Base-by-base conservation (phyloP, 306 rosid genomes). In the Abrus pulchellus region DNA sequence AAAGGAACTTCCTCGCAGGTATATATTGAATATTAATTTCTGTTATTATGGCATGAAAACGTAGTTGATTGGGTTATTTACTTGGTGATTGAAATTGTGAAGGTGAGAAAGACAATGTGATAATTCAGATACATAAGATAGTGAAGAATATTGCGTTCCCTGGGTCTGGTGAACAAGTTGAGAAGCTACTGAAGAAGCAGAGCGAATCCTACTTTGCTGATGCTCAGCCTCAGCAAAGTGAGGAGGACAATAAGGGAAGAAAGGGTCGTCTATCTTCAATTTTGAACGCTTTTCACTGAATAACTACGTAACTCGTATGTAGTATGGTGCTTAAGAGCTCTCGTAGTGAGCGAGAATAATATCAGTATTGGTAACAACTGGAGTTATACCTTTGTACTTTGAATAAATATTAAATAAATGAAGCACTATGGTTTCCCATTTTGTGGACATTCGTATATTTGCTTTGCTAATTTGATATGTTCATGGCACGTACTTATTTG, bases 1-100 rank as follows among this genome's bases (percentile, higher is more conserved):
- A 36, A 13, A 87, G 89, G 55, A 78, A 75, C 80, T 89, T 89
- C 84, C 89, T 89, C 1, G 82, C 76, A 81, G 90, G 90, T 85
- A 75, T 33, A 67, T 9, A 7, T 20, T n/a, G 1, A 34, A 67
- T 55, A 33, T 55, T 29, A 2, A n/a, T 47, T 8, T 7, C 54
- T 54, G 3, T 36, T 54, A 20, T 54, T 12, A n/a, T 64, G 32
- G 3, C 30, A 62, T 8, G 9, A 36, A 2, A 2, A 9, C 0
- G 3, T 43, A 3, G 65, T 14, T 75, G 63, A 50, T 41, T 65
- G 34, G 2, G 74, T 38, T 45, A 7, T 6, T 61, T 14, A 0
- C 33, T 43, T 43, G 0, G 5, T 49, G 52, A 20, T 63, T 64
- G 53, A 10, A 63, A 62, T 14, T 40, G 30, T 73, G 63, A 43